These are phyloP conservation scores for Vigna hirtella DNA, from an alignment of 306 rosid genomes.

Conservation along the genomic window DNA sequence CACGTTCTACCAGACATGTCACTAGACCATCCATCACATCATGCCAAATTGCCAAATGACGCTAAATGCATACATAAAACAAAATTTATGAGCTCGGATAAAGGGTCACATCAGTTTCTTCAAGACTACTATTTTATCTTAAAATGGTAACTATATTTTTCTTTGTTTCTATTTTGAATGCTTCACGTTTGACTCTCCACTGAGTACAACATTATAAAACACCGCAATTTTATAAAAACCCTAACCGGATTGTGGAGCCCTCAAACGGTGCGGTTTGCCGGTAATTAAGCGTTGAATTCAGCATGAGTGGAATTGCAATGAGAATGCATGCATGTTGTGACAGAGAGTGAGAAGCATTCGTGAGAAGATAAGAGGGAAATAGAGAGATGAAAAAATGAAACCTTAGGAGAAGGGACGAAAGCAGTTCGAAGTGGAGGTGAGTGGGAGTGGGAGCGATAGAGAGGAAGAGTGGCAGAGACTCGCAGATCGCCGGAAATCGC, in stretches of 20 bases:
- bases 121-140: not conserved
- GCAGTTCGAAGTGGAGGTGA: constrained; percentile 49
- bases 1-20: not conserved
- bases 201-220: not conserved
- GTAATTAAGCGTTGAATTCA: constrained; percentile 13
- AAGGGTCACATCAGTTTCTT: constrained; percentile 7
- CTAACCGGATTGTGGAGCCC: constrained; percentile 35
- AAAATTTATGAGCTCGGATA: not conserved
- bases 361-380: not conserved
- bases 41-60: constrained; percentile 24
- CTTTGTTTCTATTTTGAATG: not conserved
- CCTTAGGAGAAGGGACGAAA: constrained; percentile 71
- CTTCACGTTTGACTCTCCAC: not conserved
- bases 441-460: constrained; percentile 55
- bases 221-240: constrained; percentile 11
- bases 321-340: constrained; percentile 4
- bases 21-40: not conserved
- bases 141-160: not conserved
- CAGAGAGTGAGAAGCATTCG: not conserved
- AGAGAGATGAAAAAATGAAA: constrained; percentile 32
- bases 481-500: constrained; percentile 75
- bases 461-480: constrained; percentile 73
- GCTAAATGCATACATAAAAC: constrained; percentile 5
- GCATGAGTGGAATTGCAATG: too few relatives aligned
- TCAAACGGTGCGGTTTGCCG: constrained; percentile 2